phyloP scores from a whole-genome alignment of 495 filamentous ascomycete species.

The Penicillium salamii region DNA sequence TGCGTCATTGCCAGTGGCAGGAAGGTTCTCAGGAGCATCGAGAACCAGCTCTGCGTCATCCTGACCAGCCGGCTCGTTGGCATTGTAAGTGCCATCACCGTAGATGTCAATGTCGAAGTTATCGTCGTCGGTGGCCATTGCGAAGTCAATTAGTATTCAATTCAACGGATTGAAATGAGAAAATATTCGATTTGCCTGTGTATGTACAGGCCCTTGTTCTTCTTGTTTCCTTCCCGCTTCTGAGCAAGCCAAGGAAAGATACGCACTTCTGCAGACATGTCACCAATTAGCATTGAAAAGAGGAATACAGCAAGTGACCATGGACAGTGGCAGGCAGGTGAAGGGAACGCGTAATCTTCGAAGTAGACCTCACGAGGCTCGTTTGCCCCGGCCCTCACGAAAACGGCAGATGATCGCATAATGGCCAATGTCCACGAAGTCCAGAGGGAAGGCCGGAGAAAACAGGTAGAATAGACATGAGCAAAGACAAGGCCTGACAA shows the following conservation, averaged over 20 bases:
- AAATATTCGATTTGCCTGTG: slow-evolving; percentile 27
- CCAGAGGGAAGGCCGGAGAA: slow-evolving; percentile 11
- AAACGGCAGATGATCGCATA: slow-evolving; percentile 7
- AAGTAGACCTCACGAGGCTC: background rate
- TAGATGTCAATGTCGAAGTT: slow-evolving; percentile 99
- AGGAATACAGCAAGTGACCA: slow-evolving; percentile 11
- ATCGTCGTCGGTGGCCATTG: slow-evolving; percentile 78
- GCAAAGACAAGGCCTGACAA: slow-evolving; percentile 26
- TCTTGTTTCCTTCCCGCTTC: slow-evolving; percentile 23
- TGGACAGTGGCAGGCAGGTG: slow-evolving; percentile 2
- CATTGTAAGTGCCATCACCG: slow-evolving; percentile 65
- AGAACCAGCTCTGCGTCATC: slow-evolving; percentile 44
- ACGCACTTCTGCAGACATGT: slow-evolving; percentile 44
- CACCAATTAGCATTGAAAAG: slow-evolving; percentile 41
- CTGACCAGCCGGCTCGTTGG: slow-evolving; percentile 48
- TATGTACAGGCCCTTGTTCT: slow-evolving; percentile 36
- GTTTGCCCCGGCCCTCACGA: background rate
- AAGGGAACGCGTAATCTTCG: background rate
- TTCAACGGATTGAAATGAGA: slow-evolving; percentile 9
- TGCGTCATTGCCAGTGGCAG: background rate
- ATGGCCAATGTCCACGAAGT: slow-evolving; percentile 7
- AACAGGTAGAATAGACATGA: slow-evolving; percentile 14
- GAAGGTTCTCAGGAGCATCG: slow-evolving; percentile 29
- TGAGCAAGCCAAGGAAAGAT: slow-evolving; percentile 34
- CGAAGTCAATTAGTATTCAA: slow-evolving; percentile 30